Conservation (phyloP, 2,329 filamentous ascomycete genomes). For the Colletotrichum orchidophilum region DNA sequence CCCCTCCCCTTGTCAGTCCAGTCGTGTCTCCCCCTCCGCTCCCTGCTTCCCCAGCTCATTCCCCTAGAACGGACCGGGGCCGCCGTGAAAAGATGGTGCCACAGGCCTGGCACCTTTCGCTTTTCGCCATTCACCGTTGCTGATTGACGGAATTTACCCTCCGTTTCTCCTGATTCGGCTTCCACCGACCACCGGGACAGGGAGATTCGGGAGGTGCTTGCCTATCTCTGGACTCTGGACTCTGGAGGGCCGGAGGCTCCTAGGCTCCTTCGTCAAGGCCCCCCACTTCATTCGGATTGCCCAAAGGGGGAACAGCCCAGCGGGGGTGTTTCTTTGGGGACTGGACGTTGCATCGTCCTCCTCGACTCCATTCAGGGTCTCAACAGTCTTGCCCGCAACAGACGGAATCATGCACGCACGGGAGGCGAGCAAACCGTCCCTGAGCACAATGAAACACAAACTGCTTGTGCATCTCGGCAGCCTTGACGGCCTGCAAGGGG, state of each 20-base stretch:
- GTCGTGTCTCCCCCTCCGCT: not conserved
- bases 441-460: conserved; percentile 20
- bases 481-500: conserved; percentile 18
- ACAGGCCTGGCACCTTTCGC: conserved; percentile 5
- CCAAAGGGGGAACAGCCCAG: not conserved
- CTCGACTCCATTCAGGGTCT: not conserved
- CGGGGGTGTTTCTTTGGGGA: not conserved
- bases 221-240: not conserved
- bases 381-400: not conserved
- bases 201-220: not conserved
- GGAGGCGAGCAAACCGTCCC: conserved; percentile 2
- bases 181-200: not conserved
- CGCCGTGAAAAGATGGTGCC: not conserved
- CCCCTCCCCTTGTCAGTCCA: not conserved
- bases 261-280: not conserved
- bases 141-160: conserved; percentile 25
- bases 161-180: not conserved
- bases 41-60: not conserved
- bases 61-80: not conserved
- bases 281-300: not conserved
- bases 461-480: conserved; percentile 11
- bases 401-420: conserved; percentile 11
- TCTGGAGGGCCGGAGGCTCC: not conserved
- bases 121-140: too few relatives aligned
- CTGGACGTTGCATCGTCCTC: not conserved